Conservation (phyloP, 345 rosid species). For the Salix arbutifolia region DNA sequence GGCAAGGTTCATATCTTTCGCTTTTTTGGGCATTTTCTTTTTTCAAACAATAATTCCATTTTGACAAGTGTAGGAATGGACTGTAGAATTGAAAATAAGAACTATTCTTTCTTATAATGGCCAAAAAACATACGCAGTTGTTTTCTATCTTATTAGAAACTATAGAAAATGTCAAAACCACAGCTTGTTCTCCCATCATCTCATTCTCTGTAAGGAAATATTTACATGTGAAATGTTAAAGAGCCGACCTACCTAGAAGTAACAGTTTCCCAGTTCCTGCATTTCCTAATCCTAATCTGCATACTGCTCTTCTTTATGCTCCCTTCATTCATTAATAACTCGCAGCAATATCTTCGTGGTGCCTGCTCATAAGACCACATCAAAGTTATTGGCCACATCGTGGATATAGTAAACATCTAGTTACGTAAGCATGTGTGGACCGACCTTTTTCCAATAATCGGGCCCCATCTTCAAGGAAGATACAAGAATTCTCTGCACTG, state of each 20-base stretch:
- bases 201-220: background rate
- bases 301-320: constrained; percentile 26
- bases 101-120: background rate
- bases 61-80: background rate
- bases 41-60: background rate
- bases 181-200: background rate
- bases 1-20: background rate
- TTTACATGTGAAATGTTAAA: background rate
- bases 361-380: constrained; percentile 33
- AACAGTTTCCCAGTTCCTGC: constrained; percentile 46
- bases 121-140: background rate
- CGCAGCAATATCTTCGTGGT: constrained; percentile 59
- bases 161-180: background rate
- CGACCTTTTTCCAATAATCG: constrained; percentile 62
- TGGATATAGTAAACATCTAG: background rate
- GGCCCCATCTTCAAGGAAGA: constrained; percentile 56
- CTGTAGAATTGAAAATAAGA: background rate
- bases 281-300: constrained; percentile 60
- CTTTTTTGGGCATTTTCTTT: background rate
- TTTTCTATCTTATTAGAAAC: background rate
- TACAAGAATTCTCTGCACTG: constrained; percentile 44
- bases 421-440: background rate
- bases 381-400: background rate
- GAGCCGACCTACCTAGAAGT: constrained; percentile 12
- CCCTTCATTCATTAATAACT: constrained; percentile 42